Conservation (phyloP, 306 rosid genomes). For the Trifolium dubium region DNA sequence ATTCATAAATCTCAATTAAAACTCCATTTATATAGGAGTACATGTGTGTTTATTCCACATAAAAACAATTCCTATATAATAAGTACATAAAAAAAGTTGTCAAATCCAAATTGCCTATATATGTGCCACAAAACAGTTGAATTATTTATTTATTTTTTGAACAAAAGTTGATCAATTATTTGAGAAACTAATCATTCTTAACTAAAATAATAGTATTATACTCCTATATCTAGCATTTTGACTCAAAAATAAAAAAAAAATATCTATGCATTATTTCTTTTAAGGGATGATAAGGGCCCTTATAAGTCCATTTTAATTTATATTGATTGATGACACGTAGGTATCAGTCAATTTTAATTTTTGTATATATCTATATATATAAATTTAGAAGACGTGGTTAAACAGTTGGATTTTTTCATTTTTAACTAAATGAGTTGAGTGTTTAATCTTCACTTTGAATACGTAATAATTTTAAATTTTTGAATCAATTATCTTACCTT, state of each 20-base stretch:
- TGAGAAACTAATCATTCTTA: neutral
- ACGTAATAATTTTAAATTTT: too few relatives aligned
- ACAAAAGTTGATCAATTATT: slow-evolving; percentile 33
- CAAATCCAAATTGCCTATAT: slow-evolving; percentile 3
- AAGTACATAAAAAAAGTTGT: neutral
- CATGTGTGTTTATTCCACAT: neutral
- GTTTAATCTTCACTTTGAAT: too few relatives aligned
- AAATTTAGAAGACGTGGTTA: too few relatives aligned
- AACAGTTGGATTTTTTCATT: too few relatives aligned
- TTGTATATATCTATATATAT: slow-evolving; percentile 2
- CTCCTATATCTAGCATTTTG: too few relatives aligned
- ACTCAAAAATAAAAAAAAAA: too few relatives aligned
- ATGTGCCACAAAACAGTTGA: neutral
- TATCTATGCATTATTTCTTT: neutral
- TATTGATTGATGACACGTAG: neutral
- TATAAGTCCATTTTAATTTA: neutral
- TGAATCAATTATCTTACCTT: too few relatives aligned
- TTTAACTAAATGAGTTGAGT: too few relatives aligned
- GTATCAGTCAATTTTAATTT: slow-evolving; percentile 26
- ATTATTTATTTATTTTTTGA: too few relatives aligned
- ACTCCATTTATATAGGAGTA: neutral
- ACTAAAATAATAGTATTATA: neutral
- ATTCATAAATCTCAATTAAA: neutral
- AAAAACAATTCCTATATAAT: neutral
- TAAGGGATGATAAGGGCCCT: neutral